Evolutionary conservation across 495 filamentous ascomycete species (phyloP).

Genomic region (Tirmania nivea): DNA sequence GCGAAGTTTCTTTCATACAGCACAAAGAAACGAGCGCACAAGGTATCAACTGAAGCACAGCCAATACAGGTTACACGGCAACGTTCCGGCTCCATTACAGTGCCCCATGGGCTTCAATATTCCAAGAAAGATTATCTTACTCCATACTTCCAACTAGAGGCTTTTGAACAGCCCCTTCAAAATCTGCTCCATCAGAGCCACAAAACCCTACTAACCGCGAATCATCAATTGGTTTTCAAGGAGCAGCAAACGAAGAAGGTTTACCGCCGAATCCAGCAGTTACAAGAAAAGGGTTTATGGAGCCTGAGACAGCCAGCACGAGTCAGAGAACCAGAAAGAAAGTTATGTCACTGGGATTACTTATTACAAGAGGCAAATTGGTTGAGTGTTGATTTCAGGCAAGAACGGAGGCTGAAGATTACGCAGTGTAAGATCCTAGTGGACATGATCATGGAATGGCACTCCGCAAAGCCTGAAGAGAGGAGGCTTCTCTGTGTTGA

Average conservation of each 20-base stretch:
- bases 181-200: conserved; percentile 4
- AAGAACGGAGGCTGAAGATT: conserved; percentile 86
- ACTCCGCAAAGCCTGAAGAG: conserved; percentile 4
- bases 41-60: not conserved
- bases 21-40: not conserved
- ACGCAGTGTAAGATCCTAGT: conserved; percentile 35
- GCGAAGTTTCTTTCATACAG: not conserved
- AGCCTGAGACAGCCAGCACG: conserved; percentile 70
- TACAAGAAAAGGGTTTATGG: conserved; percentile 78
- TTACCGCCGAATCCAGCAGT: conserved; percentile 59
- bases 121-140: not conserved
- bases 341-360: conserved; percentile 60
- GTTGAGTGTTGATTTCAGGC: conserved; percentile 88
- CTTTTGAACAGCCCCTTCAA: not conserved
- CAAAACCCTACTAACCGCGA: conserved; percentile 15
- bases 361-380: conserved; percentile 81
- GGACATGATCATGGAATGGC: conserved; percentile 13
- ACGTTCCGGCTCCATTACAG: not conserved
- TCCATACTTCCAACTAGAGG: not conserved
- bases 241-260: conserved; percentile 72
- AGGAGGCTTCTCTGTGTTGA: conserved; percentile 10
- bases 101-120: not conserved
- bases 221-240: conserved; percentile 20
- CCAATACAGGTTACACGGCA: not conserved
- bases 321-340: conserved; percentile 51